Evolutionary conservation across 306 rosid species (phyloP), one percentile per base, ranked within the genome.

Genomic region (Parietaria judaica): DNA sequence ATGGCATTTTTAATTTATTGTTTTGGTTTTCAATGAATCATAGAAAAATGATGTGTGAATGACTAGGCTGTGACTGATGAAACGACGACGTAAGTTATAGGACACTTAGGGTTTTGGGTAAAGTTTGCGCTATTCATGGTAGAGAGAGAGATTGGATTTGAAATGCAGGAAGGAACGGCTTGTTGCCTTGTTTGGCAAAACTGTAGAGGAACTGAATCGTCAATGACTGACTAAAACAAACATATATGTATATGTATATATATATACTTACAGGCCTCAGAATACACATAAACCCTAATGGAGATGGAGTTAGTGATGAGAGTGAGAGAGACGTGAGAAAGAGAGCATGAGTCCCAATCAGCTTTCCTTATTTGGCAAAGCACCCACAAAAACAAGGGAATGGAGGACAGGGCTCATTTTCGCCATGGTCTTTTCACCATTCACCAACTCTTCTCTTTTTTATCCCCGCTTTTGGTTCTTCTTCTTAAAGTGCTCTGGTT

Each of bases 341-440:
- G 76, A 70, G 36, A 53, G 72, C 82, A 64, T 14, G 14, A 55
- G 90, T 91, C 89, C 23, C 68, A 73, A 60, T 88, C 96, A 56
- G 7, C 8, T 85, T 91, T 66, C 96, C 80, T 52, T 51, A 62
- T 91, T 80, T 72, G 77, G 83, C 70, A 74, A 79, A 81, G 85
- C 95, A 91, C 85, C 86, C 98, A 85, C 84, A 83, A 91, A 85
- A 23, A 76, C 74, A 72, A 77, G 86, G 72, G 62, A 70, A 58
- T 11, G n/a, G 46, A 13, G 64, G 8, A 43, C 89, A 91, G 86
- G 76, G n/a, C 86, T 88, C 75, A 67, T 73, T 86, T 72, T 78
- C 68, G 71, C 80, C 86, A 78, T 89, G 79, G 81, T 70, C 78
- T 57, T 68, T 69, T 72, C 84, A 64, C 66, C 67, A 14, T 67